A percentile compares a stretch with the other conserved stretches of the same genome.
Conservation (phyloP, 345 rosid species). For the Pugionium cornutum region DNA sequence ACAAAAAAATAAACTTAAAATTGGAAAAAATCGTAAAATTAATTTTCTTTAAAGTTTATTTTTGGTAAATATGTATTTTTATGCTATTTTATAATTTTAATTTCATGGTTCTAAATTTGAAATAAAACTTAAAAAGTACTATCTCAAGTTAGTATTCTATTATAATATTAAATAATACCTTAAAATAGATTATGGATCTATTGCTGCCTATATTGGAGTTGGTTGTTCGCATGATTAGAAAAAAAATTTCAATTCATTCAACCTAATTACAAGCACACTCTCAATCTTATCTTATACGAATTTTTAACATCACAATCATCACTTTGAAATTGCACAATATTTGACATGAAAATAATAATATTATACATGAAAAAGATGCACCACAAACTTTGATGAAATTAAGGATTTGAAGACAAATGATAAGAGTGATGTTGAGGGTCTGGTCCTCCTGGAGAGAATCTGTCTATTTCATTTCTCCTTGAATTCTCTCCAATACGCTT, state of each 20-base stretch:
- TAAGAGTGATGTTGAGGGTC: too few species aligned
- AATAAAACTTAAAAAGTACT: too few species aligned
- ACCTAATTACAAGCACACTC: constrained; percentile 11
- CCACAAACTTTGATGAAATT: constrained; percentile 16
- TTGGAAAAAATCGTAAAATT: too few species aligned
- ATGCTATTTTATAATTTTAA: too few species aligned
- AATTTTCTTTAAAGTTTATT: too few species aligned
- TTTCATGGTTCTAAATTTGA: too few species aligned
- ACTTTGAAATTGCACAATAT: constrained; percentile 1
- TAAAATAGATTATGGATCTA: too few species aligned
- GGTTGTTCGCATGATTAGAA: constrained; percentile 2
- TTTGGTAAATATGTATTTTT: too few species aligned
- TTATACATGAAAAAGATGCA: constrained; percentile 19
- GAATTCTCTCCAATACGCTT: constrained; percentile 29
- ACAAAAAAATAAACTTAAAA: too few species aligned
- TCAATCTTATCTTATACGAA: constrained; percentile 17
- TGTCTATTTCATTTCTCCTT: constrained; percentile 3
- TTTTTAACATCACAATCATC: constrained; percentile 10
- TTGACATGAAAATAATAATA: constrained; percentile 1
- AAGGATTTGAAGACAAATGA: constrained; percentile 33
- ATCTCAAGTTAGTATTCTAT: too few species aligned
- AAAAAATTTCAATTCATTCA: background rate
- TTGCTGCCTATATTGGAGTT: background rate
- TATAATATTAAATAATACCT: too few species aligned
- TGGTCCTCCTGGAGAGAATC: too few species aligned